These are phyloP conservation scores for Perkinsus marinus DNA, from an alignment of 169 alveolate genomes.

Conservation along the genomic window DNA sequence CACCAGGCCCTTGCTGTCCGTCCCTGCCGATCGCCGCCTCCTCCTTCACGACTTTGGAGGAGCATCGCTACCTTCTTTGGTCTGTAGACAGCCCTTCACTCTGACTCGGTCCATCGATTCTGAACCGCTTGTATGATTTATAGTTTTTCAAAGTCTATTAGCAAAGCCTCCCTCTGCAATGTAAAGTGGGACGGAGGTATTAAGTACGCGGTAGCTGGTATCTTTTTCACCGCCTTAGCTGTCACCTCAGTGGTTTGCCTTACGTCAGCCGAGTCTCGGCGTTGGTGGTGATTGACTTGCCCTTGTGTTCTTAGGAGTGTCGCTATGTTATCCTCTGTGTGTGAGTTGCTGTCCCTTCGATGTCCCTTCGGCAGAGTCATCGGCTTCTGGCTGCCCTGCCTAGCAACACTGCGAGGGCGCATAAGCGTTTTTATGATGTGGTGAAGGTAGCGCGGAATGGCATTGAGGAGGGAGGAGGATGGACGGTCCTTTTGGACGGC, in stretches of 20 bases:
- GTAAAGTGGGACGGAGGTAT: no score
- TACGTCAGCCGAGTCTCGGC: no score
- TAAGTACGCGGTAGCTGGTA: no score
- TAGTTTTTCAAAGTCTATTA: no score
- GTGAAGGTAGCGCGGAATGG: background rate
- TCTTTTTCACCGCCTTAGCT: no score
- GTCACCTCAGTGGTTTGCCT: no score
- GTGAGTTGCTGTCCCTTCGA: background rate
- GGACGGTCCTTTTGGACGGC: background rate
- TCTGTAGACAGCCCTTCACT: background rate
- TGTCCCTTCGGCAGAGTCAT: background rate
- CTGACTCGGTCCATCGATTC: no score
- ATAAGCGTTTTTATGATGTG: background rate
- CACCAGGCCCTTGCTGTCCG: background rate
- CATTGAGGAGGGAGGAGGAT: background rate
- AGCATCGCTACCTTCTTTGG: background rate
- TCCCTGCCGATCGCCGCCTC: background rate
- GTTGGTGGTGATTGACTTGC: no score
- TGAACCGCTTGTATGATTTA: no score
- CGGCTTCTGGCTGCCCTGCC: background rate
- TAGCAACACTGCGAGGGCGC: background rate
- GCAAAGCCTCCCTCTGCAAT: no score
- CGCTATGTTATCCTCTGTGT: no score
- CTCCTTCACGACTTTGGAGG: background rate
- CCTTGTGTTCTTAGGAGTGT: no score